Evolutionary conservation across 1,139 yeast species (phyloP).

Genomic region (Suhomyces bribrorum): DNA sequence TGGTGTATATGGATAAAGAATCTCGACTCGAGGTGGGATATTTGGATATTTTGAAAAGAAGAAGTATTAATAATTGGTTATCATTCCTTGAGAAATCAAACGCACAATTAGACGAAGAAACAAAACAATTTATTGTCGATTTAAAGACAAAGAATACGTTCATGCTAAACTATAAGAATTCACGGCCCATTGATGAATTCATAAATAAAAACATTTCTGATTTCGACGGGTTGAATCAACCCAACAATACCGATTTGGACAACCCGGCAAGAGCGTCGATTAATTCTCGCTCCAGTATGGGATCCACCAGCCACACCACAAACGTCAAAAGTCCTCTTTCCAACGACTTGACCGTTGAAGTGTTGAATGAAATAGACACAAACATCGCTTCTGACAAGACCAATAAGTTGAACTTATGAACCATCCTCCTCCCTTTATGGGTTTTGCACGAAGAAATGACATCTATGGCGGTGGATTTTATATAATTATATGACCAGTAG

Average conservation of each 20-base stretch:
- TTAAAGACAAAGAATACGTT: constrained; percentile 22
- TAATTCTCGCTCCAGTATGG: constrained; percentile 9
- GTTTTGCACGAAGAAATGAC: too few species aligned
- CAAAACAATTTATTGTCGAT: constrained; percentile 24
- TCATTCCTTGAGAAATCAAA: constrained; percentile 22
- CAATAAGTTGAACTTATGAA: constrained; percentile 2
- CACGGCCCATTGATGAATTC: constrained; percentile 30
- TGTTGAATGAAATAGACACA: constrained; percentile 6
- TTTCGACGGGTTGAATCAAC: constrained; percentile 17
- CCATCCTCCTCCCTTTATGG: too few species aligned
- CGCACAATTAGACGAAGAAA: constrained; percentile 18
- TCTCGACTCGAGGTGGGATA: constrained; percentile 56
- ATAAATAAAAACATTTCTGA: constrained; percentile 29
- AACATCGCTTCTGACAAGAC: constrained; percentile 5
- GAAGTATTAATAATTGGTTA: constrained; percentile 38
- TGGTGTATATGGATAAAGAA: constrained; percentile 58
- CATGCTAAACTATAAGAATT: constrained; percentile 14
- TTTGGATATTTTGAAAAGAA: constrained; percentile 57
- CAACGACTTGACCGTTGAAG: constrained; percentile 11
- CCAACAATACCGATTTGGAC: constrained; percentile 9
- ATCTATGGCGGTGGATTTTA: constrained; percentile 3
- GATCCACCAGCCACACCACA: constrained; percentile 8
- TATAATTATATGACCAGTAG: too few species aligned
- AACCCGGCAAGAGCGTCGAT: constrained; percentile 2
- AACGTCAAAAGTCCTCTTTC: constrained; percentile 10